These are phyloP conservation scores for Baudoinia panamericana DNA, from an alignment of 495 filamentous ascomycete species.

Conservation along the genomic window DNA sequence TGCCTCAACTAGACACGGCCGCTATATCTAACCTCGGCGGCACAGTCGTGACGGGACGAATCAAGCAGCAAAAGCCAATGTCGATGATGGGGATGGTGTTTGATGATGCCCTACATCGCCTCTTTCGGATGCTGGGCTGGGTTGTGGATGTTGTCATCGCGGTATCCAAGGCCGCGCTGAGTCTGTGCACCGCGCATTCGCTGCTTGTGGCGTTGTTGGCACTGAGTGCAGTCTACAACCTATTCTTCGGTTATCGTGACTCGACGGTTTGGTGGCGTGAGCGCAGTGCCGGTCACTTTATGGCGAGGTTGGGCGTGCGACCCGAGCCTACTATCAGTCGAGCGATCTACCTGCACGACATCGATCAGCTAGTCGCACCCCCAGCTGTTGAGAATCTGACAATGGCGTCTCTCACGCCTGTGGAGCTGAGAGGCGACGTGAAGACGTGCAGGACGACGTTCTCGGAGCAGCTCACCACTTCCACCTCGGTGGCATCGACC, in stretches of 20 bases:
- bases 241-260: constrained; percentile 54
- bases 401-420: neutral
- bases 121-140: constrained; percentile 55
- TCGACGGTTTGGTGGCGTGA: constrained; percentile 74
- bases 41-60: constrained; percentile 40
- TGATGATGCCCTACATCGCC: constrained; percentile 53
- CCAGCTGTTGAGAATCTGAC: constrained; percentile 13
- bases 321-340: constrained; percentile 71
- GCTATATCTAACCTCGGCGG: constrained; percentile 31
- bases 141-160: constrained; percentile 71
- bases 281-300: constrained; percentile 61
- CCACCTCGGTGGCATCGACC: constrained; percentile 7
- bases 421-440: constrained; percentile 6
- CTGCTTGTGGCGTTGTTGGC: constrained; percentile 56
- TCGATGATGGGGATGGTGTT: constrained; percentile 54
- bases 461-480: constrained; percentile 10
- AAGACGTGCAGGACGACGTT: constrained; percentile 24
- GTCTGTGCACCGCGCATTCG: constrained; percentile 53
- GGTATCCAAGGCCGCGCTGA: constrained; percentile 48
- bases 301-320: constrained; percentile 64
- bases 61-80: constrained; percentile 40
- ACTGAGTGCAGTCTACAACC: constrained; percentile 55
- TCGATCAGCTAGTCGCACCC: constrained; percentile 42
- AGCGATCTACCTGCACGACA: constrained; percentile 68
- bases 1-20: constrained; percentile 46